Percentiles rank a stretch among this genome's conserved stretches.
Evolutionary conservation across 352 stramenopile genomes (phyloP).

Genomic region (Phytopythium litorale): DNA sequence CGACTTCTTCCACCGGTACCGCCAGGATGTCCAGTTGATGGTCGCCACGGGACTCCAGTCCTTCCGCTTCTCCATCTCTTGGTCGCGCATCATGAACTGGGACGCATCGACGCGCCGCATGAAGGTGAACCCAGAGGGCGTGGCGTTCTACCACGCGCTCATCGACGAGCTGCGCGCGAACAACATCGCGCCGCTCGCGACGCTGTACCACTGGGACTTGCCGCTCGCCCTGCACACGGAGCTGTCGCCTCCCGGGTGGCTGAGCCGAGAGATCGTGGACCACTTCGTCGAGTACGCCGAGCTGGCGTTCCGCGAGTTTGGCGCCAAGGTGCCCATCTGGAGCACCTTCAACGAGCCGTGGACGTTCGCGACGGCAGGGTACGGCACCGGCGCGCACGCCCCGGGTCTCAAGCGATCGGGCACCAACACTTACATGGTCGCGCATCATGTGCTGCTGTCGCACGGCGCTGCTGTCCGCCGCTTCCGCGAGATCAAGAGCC

Average conservation of each 20-base stretch:
- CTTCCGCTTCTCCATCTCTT: slow-evolving; percentile 93
- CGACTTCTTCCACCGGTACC: slow-evolving; percentile 91
- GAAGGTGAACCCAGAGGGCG: slow-evolving; percentile 75
- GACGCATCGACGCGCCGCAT: slow-evolving; percentile 48
- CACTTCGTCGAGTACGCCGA: slow-evolving; percentile 87
- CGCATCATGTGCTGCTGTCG: slow-evolving; percentile 88
- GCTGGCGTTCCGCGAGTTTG: slow-evolving; percentile 90
- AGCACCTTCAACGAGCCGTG: slow-evolving; percentile 95
- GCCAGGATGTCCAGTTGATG: slow-evolving; percentile 93
- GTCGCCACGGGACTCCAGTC: slow-evolving; percentile 85
- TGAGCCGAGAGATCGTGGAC: slow-evolving; percentile 50
- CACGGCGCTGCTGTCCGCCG: slow-evolving; percentile 84
- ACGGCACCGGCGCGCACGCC: slow-evolving; percentile 62
- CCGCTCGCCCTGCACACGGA: slow-evolving; percentile 78
- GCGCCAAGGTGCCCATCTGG: slow-evolving; percentile 90
- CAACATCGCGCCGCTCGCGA: slow-evolving; percentile 89
- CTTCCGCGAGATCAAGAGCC: slow-evolving; percentile 76
- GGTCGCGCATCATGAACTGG: slow-evolving; percentile 89
- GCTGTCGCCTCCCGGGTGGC: slow-evolving; percentile 67
- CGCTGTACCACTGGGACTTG: slow-evolving; percentile 96
- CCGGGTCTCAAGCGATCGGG: slow-evolving; percentile 36
- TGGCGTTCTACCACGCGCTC: slow-evolving; percentile 92
- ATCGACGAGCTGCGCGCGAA: slow-evolving; percentile 78
- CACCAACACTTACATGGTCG: slow-evolving; percentile 51
- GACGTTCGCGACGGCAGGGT: slow-evolving; percentile 82